Evolutionary conservation across 2,329 filamentous ascomycete species (phyloP), one percentile per base, ranked within the genome.

Genomic region (Alternaria infectoria): DNA sequence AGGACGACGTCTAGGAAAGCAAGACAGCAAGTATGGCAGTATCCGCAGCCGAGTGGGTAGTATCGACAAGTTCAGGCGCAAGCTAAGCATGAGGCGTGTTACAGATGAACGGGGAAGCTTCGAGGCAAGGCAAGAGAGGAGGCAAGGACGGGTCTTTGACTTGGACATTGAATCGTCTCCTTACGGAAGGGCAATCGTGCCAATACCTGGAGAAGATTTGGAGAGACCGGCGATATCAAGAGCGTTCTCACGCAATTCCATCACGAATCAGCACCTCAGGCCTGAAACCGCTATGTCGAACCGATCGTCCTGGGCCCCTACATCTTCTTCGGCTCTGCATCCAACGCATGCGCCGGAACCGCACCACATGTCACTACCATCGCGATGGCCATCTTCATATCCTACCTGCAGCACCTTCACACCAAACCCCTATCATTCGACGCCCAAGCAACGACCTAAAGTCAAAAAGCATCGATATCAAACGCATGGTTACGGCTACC

Each of bases 31-130:
- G 15, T 12, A 40, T 40, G 30, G 19, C 3, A 21, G 44, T 15
- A 26, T 49, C 13, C 21, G 61, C 15, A 19, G 30, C 23, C 59
- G 59, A 23, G 59, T 61, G 11, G 57, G 62, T n/a, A 65, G 62
- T 40, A 23, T 54, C 1, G 36, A 55, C 19, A 59, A 54, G 11
- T 59, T 63, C 19, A 52, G 23, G 17, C 43, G 47, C 6, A 47
- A n/a, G n/a, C 59, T 62, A 5, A 62, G 54, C 23, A 50, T 23
- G 23, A 63, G n/a, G 36, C 49, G 45, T 10, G 5, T 43, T 9
- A 3, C 23, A 2, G 45, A 19, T n/a, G 49, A 60, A 11, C 19
- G 36, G 7, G 36, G 26, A 32, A 55, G 32, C 21, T 21, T 36
- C 17, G 57, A 59, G 13, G 49, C 61, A 7, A 47, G 50, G 21